These are phyloP conservation scores for Limnomonas spitsbergensis DNA, from an alignment of 139 green algal species.

Conservation along the genomic window DNA sequence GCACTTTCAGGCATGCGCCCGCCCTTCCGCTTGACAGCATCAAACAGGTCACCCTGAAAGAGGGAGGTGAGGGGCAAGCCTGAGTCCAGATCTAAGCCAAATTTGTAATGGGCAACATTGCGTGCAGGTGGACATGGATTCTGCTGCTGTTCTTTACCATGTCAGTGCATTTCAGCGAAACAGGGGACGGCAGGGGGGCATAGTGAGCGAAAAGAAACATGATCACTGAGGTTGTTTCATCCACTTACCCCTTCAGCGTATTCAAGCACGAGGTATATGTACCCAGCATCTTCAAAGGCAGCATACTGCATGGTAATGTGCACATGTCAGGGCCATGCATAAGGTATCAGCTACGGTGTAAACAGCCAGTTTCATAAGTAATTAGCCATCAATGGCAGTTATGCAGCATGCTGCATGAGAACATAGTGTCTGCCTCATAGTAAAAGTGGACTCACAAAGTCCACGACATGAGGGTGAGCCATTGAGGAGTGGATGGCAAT, in stretches of 20 bases:
- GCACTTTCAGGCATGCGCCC: slow-evolving; percentile 62
- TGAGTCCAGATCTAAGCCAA: too few species aligned
- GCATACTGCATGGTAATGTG: slow-evolving; percentile 52
- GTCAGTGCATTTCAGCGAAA: too few species aligned
- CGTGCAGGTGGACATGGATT: too few species aligned
- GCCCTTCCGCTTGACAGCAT: slow-evolving; percentile 64
- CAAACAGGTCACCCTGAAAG: slow-evolving; percentile 73
- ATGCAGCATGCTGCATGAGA: not conserved
- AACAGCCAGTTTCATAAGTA: not conserved
- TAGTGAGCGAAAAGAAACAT: too few species aligned
- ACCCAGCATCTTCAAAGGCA: slow-evolving; percentile 78
- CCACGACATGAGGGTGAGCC: slow-evolving; percentile 67
- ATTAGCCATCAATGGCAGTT: not conserved
- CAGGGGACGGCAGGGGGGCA: too few species aligned
- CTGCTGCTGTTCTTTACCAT: too few species aligned
- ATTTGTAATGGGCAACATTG: too few species aligned
- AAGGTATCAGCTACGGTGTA: not conserved
- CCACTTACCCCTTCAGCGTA: slow-evolving; percentile 62
- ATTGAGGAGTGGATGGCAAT: slow-evolving; percentile 72
- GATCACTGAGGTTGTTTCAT: too few species aligned
- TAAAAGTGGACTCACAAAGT: slow-evolving; percentile 56
- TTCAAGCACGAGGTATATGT: slow-evolving; percentile 83
- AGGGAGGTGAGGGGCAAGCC: too few species aligned
- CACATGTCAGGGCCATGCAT: not conserved
- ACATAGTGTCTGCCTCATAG: not conserved